phyloP scores from a whole-genome alignment of 177 flowering plant species.

The Vitis hybrid region DNA sequence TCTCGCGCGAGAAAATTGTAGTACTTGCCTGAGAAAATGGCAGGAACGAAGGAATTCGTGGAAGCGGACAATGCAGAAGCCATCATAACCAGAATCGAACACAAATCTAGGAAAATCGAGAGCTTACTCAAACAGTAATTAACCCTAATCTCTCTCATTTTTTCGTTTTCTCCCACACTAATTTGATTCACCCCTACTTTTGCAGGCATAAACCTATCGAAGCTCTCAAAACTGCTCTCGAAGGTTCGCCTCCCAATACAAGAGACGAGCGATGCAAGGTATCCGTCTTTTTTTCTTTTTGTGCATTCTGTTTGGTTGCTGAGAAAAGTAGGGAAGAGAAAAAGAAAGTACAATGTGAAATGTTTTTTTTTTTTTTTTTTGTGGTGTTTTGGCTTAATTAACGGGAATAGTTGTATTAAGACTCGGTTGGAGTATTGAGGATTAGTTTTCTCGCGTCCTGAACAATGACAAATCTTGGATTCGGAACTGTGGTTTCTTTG shows the following conservation, averaged over 20 bases:
- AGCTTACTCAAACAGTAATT: slow-evolving; percentile 87
- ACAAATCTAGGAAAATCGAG: slow-evolving; percentile 91
- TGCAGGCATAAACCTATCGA: slow-evolving; percentile 79
- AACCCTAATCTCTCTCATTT: not conserved
- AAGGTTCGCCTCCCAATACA: slow-evolving; percentile 85
- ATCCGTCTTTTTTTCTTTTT: not conserved
- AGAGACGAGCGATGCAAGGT: slow-evolving; percentile 95
- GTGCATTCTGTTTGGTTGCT: not conserved
- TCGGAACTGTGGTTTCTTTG: not conserved
- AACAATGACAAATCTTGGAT: too few species aligned
- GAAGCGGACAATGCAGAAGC: slow-evolving; percentile 89
- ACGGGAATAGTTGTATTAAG: too few species aligned
- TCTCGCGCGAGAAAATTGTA: not conserved
- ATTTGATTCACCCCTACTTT: not conserved
- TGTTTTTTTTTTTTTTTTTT: too few species aligned
- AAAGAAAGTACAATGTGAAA: too few species aligned
- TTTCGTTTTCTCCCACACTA: not conserved
- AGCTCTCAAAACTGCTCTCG: slow-evolving; percentile 92
- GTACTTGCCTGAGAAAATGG: slow-evolving; percentile 26
- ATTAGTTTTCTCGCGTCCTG: too few species aligned
- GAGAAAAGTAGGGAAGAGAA: too few species aligned
- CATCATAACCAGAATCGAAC: slow-evolving; percentile 82
- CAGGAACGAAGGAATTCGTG: slow-evolving; percentile 39
- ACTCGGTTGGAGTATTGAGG: too few species aligned
- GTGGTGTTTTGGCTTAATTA: too few species aligned